Base-by-base conservation (phyloP, 345 rosid genomes). In the Lagerstroemia speciosa region DNA sequence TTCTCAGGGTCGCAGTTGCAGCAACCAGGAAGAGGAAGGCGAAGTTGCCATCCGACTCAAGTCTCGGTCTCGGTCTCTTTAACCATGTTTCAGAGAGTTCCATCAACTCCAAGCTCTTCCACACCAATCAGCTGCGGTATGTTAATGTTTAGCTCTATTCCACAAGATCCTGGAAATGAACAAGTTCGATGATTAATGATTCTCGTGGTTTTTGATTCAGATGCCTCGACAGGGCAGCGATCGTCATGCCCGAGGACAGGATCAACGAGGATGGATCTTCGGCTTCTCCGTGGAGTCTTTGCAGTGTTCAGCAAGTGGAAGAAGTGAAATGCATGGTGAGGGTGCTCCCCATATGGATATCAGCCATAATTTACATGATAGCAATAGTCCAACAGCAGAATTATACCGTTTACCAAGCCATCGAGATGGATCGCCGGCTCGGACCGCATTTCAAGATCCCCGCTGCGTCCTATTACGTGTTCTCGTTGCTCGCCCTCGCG, bases 11-110 rank as follows among this genome's bases (percentile, higher is more conserved):
- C n/a, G 20, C 82, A 0, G 80, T 72, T 3, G 88, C 83, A 6
- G 89, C 97, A 2, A 33, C 71, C 76, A 79, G 75, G 81, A 91
- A 91, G 71, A 78, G 89, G 64, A 69, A 76, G 27, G 40, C 86
- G 29, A 77, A 75, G 67, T 78, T 71, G 9, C 79, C 81, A 22
- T 83, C 83, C 29, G 80, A 82, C 55, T 88, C 87, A 11, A n/a
- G n/a, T n/a, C n/a, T n/a, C n/a, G 64, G 80, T 74, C 67, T 41
- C 41, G 41, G 71, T 6, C 83, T 81, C 38, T 73, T 71, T 66
- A 77, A 78, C 60, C 67, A 80, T 36, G 22, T 76, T 69, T 77
- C 80, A 1, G 55, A 74, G 46, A 66, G 17, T 29, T 67, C 78
- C 6, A 74, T 79, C 58, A 79, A 80, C 70, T 36, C 80, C 70